phyloP scores from a whole-genome alignment of 1,139 yeast species.

The Magnusiomyces sp. region DNA sequence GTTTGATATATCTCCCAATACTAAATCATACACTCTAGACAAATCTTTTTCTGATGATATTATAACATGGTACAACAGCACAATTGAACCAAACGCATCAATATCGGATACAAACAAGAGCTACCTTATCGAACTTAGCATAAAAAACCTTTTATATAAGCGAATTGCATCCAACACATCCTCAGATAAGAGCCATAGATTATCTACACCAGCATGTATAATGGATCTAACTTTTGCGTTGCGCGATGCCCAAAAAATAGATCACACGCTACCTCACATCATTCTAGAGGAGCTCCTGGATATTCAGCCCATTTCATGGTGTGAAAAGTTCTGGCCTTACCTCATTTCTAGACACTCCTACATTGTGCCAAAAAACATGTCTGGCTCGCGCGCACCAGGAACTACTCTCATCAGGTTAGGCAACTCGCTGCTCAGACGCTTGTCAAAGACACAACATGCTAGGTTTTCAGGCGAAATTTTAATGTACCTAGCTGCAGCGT shows the following conservation, averaged over 20 bases:
- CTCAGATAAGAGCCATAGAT: too few relatives aligned
- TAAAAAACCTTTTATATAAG: conserved; percentile 6
- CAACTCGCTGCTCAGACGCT: conserved; percentile 31
- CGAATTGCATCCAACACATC: too few relatives aligned
- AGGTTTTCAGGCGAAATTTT: conserved; percentile 33
- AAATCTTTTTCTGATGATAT: too few relatives aligned
- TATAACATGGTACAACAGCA: background rate
- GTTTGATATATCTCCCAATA: too few relatives aligned
- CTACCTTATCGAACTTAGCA: background rate
- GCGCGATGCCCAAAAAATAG: conserved; percentile 18
- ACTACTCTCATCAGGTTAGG: conserved; percentile 33
- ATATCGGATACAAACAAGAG: background rate
- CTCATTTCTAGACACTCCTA: conserved; percentile 26
- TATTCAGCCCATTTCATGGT: conserved; percentile 30
- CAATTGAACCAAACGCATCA: background rate
- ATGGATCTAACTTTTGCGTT: conserved; percentile 19
- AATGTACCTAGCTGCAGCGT: conserved; percentile 33
- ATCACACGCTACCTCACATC: conserved; percentile 22
- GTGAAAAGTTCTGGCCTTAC: conserved; percentile 32
- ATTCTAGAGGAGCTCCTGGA: conserved; percentile 33
- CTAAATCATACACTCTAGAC: too few relatives aligned
- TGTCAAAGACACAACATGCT: conserved; percentile 32
- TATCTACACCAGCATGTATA: conserved; percentile 10
- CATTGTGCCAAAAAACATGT: conserved; percentile 23
- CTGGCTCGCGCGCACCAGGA: conserved; percentile 32